These are phyloP conservation scores for Nakaseomyces glabratus DNA, from an alignment of 1,139 yeast genomes.

Conservation along the genomic window DNA sequence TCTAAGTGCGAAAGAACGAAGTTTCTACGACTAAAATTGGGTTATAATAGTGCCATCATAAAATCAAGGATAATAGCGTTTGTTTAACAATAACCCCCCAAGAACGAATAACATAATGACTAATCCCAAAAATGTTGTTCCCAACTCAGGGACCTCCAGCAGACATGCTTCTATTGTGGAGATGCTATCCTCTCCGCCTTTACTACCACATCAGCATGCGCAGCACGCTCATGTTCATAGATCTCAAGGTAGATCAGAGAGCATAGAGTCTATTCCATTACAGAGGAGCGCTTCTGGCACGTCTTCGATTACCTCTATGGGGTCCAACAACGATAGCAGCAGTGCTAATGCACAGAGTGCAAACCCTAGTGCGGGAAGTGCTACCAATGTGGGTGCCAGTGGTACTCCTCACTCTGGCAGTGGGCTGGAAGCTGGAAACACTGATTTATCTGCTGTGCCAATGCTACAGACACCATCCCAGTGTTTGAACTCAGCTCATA, in stretches of 20 bases:
- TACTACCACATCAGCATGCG: slow-evolving; percentile 28
- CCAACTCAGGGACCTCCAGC: slow-evolving; percentile 3
- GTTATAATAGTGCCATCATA: no score
- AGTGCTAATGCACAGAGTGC: neutral
- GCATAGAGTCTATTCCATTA: slow-evolving; percentile 6
- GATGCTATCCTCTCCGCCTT: slow-evolving; percentile 76
- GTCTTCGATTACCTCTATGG: slow-evolving; percentile 4
- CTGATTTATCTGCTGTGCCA: slow-evolving; percentile 10
- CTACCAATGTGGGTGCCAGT: slow-evolving; percentile 2
- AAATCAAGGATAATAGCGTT: no score
- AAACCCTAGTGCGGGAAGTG: neutral
- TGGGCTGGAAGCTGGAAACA: no score
- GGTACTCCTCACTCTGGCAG: neutral
- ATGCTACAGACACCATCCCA: slow-evolving; percentile 19
- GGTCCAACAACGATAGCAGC: slow-evolving; percentile 1
- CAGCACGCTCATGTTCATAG: slow-evolving; percentile 7
- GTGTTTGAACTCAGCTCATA: slow-evolving; percentile 20
- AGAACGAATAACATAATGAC: no score
- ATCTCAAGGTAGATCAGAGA: slow-evolving; percentile 6
- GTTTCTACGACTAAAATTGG: no score
- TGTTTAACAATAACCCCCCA: no score
- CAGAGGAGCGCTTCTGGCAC: slow-evolving; percentile 3
- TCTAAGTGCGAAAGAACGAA: no score
- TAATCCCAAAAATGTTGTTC: neutral
- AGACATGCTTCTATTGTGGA: slow-evolving; percentile 77